Evolutionary conservation across 2,329 filamentous ascomycete genomes (phyloP).

Genomic region (Fusarium sp.): DNA sequence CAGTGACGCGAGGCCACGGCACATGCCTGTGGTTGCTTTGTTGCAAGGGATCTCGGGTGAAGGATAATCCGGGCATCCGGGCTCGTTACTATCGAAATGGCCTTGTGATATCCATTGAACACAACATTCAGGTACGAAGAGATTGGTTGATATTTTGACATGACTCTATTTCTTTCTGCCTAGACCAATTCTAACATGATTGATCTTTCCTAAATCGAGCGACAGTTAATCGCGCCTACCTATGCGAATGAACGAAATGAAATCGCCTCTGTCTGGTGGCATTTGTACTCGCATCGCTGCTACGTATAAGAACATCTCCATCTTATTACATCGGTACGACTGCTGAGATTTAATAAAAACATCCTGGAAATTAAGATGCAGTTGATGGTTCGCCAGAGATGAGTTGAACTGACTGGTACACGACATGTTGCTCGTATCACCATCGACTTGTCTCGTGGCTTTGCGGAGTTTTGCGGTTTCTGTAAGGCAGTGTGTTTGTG

Average conservation of each 20-base stretch:
- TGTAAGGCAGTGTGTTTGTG: slow-evolving; percentile 2
- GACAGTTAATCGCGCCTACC: neutral
- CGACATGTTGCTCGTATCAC: neutral
- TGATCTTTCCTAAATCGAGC: neutral
- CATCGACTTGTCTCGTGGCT: neutral
- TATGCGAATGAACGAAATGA: neutral
- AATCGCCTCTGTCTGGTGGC: neutral
- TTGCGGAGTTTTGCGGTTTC: neutral
- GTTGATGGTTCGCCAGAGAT: neutral
- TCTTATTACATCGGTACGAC: neutral
- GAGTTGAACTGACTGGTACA: neutral
- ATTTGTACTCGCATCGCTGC: neutral
- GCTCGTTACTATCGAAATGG: neutral
- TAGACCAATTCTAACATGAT: neutral
- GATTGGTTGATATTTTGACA: no score
- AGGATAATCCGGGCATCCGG: slow-evolving; percentile 14
- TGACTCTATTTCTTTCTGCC: neutral
- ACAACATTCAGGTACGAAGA: neutral
- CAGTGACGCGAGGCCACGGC: slow-evolving; percentile 47
- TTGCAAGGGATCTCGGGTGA: slow-evolving; percentile 11
- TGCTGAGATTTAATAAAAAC: neutral
- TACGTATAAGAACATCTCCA: neutral
- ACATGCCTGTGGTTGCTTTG: slow-evolving; percentile 27
- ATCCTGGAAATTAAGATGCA: neutral
- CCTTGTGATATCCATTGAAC: neutral